Evolutionary conservation across 2,329 filamentous ascomycete species (phyloP).

Genomic region (Clonostachys rosea): DNA sequence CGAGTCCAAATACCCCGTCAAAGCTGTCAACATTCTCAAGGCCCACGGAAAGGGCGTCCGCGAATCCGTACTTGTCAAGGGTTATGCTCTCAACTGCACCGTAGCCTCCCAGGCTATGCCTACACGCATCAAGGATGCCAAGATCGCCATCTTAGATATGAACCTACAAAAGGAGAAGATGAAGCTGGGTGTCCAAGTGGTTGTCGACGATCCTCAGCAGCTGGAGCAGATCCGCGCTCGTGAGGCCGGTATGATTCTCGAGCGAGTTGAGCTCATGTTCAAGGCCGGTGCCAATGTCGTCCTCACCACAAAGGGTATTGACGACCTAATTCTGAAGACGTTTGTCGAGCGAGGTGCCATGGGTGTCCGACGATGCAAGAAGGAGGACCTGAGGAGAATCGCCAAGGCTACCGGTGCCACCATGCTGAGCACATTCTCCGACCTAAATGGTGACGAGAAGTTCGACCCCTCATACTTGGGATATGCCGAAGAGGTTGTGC

Average conservation of each 20-base stretch:
- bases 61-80: constrained; percentile 89
- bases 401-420: constrained; percentile 94
- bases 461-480: constrained; percentile 90
- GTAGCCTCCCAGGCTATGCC: constrained; percentile 98
- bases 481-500: constrained; percentile 90
- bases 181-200: constrained; percentile 98
- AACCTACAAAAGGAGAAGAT: constrained; percentile 98
- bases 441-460: constrained; percentile 94
- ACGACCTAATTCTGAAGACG: constrained; percentile 89
- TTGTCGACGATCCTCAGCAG: constrained; percentile 94
- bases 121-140: constrained; percentile 86
- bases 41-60: constrained; percentile 89
- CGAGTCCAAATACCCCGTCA: constrained; percentile 95
- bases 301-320: constrained; percentile 96
- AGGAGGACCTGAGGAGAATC: constrained; percentile 94
- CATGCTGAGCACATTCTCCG: constrained; percentile 86
- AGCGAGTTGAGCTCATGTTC: constrained; percentile 94
- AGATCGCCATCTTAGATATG: constrained; percentile 96
- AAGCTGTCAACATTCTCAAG: constrained; percentile 98
- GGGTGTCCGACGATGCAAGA: constrained; percentile 95
- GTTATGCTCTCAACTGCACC: constrained; percentile 97
- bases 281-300: constrained; percentile 96
- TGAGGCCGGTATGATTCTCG: constrained; percentile 88
- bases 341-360: constrained; percentile 95
- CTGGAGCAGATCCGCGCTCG: constrained; percentile 94